These are phyloP conservation scores for Myxozyma neotropica DNA, from an alignment of 805 yeast species.

Conservation along the genomic window DNA sequence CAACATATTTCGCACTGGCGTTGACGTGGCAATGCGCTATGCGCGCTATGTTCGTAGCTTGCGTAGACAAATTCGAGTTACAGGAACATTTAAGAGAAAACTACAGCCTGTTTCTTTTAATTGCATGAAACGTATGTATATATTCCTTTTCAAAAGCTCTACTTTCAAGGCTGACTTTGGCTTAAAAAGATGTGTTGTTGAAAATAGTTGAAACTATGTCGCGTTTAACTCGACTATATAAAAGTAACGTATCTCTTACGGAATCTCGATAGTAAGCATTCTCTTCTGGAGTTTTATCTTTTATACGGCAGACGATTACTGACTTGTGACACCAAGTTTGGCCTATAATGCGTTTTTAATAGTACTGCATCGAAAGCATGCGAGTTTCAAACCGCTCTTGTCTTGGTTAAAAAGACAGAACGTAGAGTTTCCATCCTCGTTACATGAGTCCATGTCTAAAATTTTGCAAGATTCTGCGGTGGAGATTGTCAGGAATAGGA, in stretches of 20 bases:
- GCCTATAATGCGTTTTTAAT: constrained; percentile 15
- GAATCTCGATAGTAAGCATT: background rate
- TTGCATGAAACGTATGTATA: constrained; percentile 5
- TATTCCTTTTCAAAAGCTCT: no score
- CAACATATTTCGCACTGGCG: constrained; percentile 20
- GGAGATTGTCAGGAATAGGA: background rate
- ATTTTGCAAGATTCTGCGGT: constrained; percentile 1
- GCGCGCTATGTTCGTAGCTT: constrained; percentile 17
- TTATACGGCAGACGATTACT: background rate
- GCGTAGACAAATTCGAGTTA: background rate
- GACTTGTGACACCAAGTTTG: background rate
- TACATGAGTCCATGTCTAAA: background rate
- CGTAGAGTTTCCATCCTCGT: background rate
- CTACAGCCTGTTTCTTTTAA: background rate
- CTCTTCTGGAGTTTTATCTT: background rate
- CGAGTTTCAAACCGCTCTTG: constrained; percentile 8
- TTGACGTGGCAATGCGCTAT: constrained; percentile 28
- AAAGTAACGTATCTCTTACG: background rate
- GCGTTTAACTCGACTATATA: background rate
- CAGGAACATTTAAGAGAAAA: background rate
- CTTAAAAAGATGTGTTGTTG: background rate
- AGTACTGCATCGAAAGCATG: constrained; percentile 16
- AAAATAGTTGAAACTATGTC: background rate
- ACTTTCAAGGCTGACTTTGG: no score
- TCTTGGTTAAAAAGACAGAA: constrained; percentile 8